A percentile compares a stretch with the other conserved stretches of the same genome.
Evolutionary conservation across 768 basidiomycete genomes (phyloP).

Genomic region (Boletus subcaerulescens): DNA sequence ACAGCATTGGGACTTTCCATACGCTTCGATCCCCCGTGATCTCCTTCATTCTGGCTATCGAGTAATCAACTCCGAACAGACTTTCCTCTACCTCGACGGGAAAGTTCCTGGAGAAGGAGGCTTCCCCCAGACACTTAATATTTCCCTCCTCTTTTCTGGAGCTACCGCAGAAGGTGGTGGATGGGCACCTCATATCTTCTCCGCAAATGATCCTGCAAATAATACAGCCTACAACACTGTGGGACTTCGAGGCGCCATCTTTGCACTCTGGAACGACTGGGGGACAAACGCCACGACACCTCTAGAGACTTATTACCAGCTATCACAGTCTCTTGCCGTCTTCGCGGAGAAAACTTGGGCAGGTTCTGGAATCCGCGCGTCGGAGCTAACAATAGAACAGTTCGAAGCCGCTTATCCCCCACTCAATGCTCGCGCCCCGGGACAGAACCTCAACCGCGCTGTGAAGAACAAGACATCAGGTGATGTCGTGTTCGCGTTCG

Average conservation of each 20-base stretch:
- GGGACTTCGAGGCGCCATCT: constrained; percentile 34
- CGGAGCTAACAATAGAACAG: constrained; percentile 33
- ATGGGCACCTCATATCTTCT: constrained; percentile 39
- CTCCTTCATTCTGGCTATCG: constrained; percentile 35
- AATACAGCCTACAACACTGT: constrained; percentile 30
- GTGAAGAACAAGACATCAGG: constrained; percentile 26
- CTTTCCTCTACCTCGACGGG: constrained; percentile 38
- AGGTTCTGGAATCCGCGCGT: constrained; percentile 35
- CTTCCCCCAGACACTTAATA: constrained; percentile 33
- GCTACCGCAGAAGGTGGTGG: constrained; percentile 26
- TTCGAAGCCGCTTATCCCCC: constrained; percentile 36
- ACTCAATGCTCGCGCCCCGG: constrained; percentile 39
- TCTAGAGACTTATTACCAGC: constrained; percentile 42
- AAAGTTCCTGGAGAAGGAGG: constrained; percentile 33
- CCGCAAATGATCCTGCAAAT: constrained; percentile 26
- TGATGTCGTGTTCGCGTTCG: constrained; percentile 31
- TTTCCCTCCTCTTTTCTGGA: constrained; percentile 32
- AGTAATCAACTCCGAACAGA: constrained; percentile 36
- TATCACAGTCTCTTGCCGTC: constrained; percentile 39
- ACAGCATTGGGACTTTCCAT: constrained; percentile 43
- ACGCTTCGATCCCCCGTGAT: constrained; percentile 31
- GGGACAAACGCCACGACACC: constrained; percentile 45
- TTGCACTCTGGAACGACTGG: constrained; percentile 45
- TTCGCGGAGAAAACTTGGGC: constrained; percentile 45
- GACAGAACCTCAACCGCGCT: constrained; percentile 43